These are phyloP conservation scores for Boletus sp. DNA, from an alignment of 768 basidiomycete genomes.

Conservation along the genomic window DNA sequence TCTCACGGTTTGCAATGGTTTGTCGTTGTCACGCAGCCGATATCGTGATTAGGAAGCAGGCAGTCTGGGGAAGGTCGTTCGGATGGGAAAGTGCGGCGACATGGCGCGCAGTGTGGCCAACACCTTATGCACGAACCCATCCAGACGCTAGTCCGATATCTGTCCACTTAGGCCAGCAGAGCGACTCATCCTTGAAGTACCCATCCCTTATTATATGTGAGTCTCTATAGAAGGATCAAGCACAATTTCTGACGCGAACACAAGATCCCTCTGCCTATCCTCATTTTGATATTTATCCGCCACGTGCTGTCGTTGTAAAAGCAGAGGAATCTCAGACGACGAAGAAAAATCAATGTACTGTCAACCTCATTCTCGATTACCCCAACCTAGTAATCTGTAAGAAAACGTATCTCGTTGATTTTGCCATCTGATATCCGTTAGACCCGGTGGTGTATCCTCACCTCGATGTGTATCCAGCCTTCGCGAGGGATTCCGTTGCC, in stretches of 20 bases:
- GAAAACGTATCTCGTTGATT: constrained; percentile 2
- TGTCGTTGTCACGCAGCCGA: constrained; percentile 42
- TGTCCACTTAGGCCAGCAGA: constrained; percentile 2
- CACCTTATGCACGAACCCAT: background rate
- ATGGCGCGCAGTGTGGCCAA: constrained; percentile 22
- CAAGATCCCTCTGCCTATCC: constrained; percentile 42
- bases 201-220: constrained; percentile 29
- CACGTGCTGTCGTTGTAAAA: background rate
- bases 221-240: constrained; percentile 2
- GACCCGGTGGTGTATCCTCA: constrained; percentile 25
- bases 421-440: constrained; percentile 8
- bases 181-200: constrained; percentile 14
- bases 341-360: background rate
- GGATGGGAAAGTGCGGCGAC: constrained; percentile 16
- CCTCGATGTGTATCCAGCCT: constrained; percentile 18
- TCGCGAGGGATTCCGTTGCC: background rate
- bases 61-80: constrained; percentile 33
- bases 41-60: constrained; percentile 41
- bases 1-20: constrained; percentile 43
- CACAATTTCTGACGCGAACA: constrained; percentile 18
- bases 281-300: constrained; percentile 39
- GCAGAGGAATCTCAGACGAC: background rate
- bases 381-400: constrained; percentile 38
- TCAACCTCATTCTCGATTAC: constrained; percentile 24
- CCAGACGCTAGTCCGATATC: background rate